Evolutionary conservation across 2,329 filamentous ascomycete genomes (phyloP).

Genomic region (Cladobotryum mycophilum): DNA sequence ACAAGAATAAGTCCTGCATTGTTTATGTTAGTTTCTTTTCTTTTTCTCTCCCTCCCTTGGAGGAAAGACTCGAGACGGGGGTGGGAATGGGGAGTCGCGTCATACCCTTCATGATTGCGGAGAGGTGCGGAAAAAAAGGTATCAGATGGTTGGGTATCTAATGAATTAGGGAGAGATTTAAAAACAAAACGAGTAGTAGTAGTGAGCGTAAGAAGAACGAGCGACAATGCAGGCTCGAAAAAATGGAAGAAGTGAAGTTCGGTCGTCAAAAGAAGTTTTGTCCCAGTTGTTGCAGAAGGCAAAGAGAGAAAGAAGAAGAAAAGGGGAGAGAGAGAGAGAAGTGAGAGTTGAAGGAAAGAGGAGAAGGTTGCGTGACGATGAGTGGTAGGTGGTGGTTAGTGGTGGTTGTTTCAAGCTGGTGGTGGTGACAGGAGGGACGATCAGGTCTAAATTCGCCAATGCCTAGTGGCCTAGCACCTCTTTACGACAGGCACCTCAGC

Average conservation of each 20-base stretch:
- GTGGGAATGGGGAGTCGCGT: background rate
- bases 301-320: constrained; percentile 2
- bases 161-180: background rate
- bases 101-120: constrained; percentile 34
- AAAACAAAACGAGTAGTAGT: constrained; percentile 4
- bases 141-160: background rate
- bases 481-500: too few relatives aligned
- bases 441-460: too few relatives aligned
- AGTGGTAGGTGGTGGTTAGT: background rate
- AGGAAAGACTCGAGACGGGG: background rate
- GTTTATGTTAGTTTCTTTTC: constrained; percentile 15
- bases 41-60: background rate
- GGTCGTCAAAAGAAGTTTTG: background rate
- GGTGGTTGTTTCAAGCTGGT: too few relatives aligned
- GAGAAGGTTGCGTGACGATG: background rate
- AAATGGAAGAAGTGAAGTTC: background rate
- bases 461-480: too few relatives aligned
- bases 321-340: background rate
- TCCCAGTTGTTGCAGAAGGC: background rate
- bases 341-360: background rate
- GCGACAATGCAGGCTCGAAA: constrained; percentile 10
- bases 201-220: constrained; percentile 14
- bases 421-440: too few relatives aligned
- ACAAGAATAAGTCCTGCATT: constrained; percentile 88
- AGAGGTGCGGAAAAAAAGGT: constrained; percentile 6